Evolutionary conservation across 805 yeast species (phyloP), one percentile per base, ranked within the genome.

Genomic region (Clavispora fructus): DNA sequence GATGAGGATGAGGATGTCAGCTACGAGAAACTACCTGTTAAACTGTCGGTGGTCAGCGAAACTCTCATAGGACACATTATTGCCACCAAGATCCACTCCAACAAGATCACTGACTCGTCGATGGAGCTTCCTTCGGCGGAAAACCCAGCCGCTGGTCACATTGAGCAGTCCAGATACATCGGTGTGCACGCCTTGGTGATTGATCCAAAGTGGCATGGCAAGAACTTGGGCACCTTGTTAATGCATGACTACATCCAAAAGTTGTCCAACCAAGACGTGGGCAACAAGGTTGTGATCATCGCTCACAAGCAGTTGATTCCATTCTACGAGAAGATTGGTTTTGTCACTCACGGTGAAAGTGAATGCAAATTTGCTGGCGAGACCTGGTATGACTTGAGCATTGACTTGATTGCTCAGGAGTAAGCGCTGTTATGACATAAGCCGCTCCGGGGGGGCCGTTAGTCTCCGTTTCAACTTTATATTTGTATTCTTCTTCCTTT

Each of bases 171-270:
- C 26, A 69, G 80, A 40, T 71, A 75, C 35, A 80, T 92, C 48
- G 97, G 91, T 3, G 74, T 92, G 41, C 98, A 94, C 63, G 81
- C 94, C 4, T 69, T 92, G 23, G 91, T 82, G 2, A 79, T 94
- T 26, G 81, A 81, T 55, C 87, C 90, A 19, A 80, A 81, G 35
- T 88, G 81, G 75, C 88, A 84, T 62, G 87, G 91, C 48, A 78
- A 82, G 65, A 87, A 87, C 60, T 71, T 94, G 48, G 98, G 95
- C 8, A 80, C 95, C 12, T 71, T 90, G 48, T 68, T 92, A 59
- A 66, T 92, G 58, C 89, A 86, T 55, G 99, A 92, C 67, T 94
- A 87, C 68, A 78, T 91, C 50, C 97, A 94, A 65, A 87, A 92
- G 61, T 71, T 92, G 64, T 80, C 88, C 41, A 89, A 89, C 62